Conservation (phyloP, 345 rosid species). For the sweet orange (Citrus sinensis) region DNA sequence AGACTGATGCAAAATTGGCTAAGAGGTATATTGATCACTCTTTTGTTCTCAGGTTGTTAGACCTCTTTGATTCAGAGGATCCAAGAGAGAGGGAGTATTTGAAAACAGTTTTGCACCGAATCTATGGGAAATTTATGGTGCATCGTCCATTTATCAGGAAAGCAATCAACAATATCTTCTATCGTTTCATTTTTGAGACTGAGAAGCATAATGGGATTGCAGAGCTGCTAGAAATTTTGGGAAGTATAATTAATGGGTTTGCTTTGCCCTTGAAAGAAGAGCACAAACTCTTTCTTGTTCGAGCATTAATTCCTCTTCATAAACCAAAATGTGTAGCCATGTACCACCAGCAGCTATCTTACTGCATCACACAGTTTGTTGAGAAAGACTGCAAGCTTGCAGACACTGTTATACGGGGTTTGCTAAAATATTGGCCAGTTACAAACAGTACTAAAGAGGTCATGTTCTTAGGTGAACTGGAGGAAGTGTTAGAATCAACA, state of each 20-base stretch:
- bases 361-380: conserved; percentile 81
- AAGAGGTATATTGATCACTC: conserved; percentile 81
- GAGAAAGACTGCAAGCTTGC: conserved; percentile 88
- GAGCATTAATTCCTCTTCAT: conserved; percentile 84
- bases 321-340: conserved; percentile 69
- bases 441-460: conserved; percentile 91
- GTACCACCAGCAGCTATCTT: conserved; percentile 82
- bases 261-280: conserved; percentile 87
- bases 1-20: conserved; percentile 82
- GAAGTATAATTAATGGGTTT: conserved; percentile 88
- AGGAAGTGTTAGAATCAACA: conserved; percentile 89
- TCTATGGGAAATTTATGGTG: conserved; percentile 89
- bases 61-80: conserved; percentile 83
- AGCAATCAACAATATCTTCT: conserved; percentile 76
- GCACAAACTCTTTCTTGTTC: conserved; percentile 85
- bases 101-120: conserved; percentile 73
- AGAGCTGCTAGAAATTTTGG: conserved; percentile 74
- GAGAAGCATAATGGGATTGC: conserved; percentile 88
- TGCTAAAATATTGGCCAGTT: conserved; percentile 81
- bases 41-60: conserved; percentile 68
- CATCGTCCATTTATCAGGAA: conserved; percentile 84
- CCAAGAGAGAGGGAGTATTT: conserved; percentile 79
- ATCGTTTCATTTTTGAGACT: conserved; percentile 74
- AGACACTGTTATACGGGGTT: conserved; percentile 73
- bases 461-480: conserved; percentile 77